Evolutionary conservation across 345 rosid genomes (phyloP).

Genomic region (Linum usitatissimum): DNA sequence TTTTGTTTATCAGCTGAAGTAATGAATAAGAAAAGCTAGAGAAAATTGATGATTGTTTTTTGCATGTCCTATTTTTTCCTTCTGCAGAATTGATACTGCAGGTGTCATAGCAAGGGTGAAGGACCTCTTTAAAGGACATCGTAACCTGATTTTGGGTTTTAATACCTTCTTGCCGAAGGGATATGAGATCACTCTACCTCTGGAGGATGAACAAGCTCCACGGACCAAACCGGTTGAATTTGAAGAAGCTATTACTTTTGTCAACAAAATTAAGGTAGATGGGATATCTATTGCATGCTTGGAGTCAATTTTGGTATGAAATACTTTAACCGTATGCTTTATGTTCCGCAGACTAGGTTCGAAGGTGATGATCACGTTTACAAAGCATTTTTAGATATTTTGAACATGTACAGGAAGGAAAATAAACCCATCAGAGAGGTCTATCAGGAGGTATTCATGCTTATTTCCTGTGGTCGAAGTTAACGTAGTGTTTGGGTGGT

Average conservation of each 20-base stretch:
- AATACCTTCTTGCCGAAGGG: slow-evolving; percentile 30
- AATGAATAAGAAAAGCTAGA: neutral
- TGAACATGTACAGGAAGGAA: slow-evolving; percentile 28
- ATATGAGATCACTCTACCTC: slow-evolving; percentile 25
- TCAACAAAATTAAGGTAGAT: slow-evolving; percentile 27
- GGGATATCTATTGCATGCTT: neutral
- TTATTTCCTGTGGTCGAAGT: slow-evolving; percentile 4
- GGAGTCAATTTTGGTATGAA: neutral
- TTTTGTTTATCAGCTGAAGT: neutral
- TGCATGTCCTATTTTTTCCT: neutral
- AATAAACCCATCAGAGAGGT: slow-evolving; percentile 27
- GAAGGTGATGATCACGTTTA: slow-evolving; percentile 23
- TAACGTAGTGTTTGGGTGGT: neutral
- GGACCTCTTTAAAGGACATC: slow-evolving; percentile 30
- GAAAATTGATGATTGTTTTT: neutral
- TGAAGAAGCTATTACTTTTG: slow-evolving; percentile 29
- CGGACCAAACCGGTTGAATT: slow-evolving; percentile 31
- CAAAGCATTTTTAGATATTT: slow-evolving; percentile 23
- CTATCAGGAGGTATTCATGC: slow-evolving; percentile 23
- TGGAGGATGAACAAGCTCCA: slow-evolving; percentile 21
- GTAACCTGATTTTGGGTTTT: slow-evolving; percentile 26
- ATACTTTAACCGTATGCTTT: slow-evolving; percentile 8
- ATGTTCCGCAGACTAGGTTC: slow-evolving; percentile 25
- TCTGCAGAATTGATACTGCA: slow-evolving; percentile 23
- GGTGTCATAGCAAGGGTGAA: slow-evolving; percentile 30